phyloP scores from a whole-genome alignment of 2,329 filamentous ascomycete genomes.

The Stemphylium beticola region DNA sequence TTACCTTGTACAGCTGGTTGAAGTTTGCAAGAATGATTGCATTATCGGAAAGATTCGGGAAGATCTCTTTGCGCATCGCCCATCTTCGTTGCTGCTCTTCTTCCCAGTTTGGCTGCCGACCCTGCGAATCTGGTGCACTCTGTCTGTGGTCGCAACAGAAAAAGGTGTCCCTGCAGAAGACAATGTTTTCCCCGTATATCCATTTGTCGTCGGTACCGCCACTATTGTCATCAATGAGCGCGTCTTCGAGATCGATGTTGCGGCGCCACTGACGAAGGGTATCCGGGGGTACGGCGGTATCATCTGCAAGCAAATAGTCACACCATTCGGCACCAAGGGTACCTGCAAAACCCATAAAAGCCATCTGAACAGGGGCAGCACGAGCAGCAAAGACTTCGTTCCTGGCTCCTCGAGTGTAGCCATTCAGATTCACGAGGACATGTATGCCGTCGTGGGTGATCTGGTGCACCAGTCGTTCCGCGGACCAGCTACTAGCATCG shows the following conservation, averaged over 20 bases:
- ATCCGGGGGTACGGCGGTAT: conserved; percentile 80
- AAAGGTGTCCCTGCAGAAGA: conserved; percentile 93
- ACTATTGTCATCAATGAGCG: conserved; percentile 66
- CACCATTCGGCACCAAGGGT: conserved; percentile 98
- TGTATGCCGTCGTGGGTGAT: conserved; percentile 89
- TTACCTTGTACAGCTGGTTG: conserved; percentile 97
- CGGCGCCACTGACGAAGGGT: conserved; percentile 81
- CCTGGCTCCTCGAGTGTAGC: conserved; percentile 93
- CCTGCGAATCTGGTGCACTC: conserved; percentile 76
- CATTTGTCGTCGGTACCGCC: conserved; percentile 76
- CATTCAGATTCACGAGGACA: conserved; percentile 96
- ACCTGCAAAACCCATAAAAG: conserved; percentile 98
- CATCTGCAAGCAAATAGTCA: conserved; percentile 92
- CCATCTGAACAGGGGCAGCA: conserved; percentile 96
- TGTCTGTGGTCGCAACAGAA: conserved; percentile 98
- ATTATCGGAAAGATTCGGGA: conserved; percentile 81
- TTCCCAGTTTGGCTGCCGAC: conserved; percentile 74
- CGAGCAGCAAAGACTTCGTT: conserved; percentile 97
- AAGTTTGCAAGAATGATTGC: conserved; percentile 95
- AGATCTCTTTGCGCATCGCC: conserved; percentile 91
- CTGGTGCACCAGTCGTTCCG: conserved; percentile 82
- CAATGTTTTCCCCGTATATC: conserved; percentile 97
- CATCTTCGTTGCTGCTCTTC: conserved; percentile 83
- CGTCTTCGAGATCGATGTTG: conserved; percentile 76
- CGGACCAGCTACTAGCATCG: conserved; percentile 85